A percentile compares a stretch with the other conserved stretches of the same genome.
These are phyloP conservation scores for Filosporella fistucella DNA, from an alignment of 495 filamentous ascomycete species.

Conservation along the genomic window DNA sequence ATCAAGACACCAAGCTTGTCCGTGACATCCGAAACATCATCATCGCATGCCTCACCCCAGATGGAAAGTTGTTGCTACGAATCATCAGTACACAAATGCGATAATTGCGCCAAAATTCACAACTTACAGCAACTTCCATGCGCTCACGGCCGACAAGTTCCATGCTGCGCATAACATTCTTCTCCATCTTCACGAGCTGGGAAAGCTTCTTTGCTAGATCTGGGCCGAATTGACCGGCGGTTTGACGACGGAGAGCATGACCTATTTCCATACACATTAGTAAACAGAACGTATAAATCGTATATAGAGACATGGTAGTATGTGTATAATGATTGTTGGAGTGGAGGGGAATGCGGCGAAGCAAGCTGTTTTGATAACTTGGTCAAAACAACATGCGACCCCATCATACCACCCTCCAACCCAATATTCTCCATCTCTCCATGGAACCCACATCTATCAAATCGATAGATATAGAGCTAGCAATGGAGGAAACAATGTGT, in stretches of 20 bases:
- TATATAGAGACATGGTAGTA: conserved; percentile 2
- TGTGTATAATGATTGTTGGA: not conserved
- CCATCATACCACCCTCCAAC: not conserved
- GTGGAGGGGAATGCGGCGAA: too few relatives aligned
- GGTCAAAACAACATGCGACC: conserved; percentile 2
- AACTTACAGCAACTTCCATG: conserved; percentile 92
- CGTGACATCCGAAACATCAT: conserved; percentile 97
- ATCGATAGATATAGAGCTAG: not conserved
- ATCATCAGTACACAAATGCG: conserved; percentile 2
- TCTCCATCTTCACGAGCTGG: conserved; percentile 99
- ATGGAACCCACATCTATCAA: not conserved
- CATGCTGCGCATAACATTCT: conserved; percentile 99
- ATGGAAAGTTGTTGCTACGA: conserved; percentile 92
- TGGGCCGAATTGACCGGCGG: conserved; percentile 91
- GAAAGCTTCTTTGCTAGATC: conserved; percentile 96
- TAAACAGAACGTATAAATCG: not conserved
- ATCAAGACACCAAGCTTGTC: conserved; percentile 95
- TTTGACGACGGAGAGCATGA: conserved; percentile 87
- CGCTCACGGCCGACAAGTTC: conserved; percentile 91
- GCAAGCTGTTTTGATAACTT: too few relatives aligned
- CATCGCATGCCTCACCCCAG: conserved; percentile 95
- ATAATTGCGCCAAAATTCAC: conserved; percentile 3
- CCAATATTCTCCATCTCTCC: not conserved
- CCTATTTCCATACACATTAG: conserved; percentile 44
- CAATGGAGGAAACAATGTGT: not conserved